phyloP scores from a whole-genome alignment of 73 alveolate genomes.

The Tetrahymena thermophila region DNA sequence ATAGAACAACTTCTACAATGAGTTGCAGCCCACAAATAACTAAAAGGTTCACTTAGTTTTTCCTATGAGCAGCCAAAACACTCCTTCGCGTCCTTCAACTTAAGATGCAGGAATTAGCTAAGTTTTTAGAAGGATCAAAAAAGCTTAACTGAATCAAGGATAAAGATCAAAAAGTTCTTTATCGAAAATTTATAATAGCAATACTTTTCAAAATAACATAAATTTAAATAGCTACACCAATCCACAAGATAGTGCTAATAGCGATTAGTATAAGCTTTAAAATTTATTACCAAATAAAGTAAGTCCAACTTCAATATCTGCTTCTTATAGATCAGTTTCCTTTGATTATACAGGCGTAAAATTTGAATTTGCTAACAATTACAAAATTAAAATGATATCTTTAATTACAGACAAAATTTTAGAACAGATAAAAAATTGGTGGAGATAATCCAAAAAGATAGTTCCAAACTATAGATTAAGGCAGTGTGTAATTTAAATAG shows the following conservation, averaged over 20 bases:
- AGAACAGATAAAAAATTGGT: not conserved
- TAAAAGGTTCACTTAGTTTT: not conserved
- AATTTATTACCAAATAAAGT: not conserved
- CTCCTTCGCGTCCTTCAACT: not conserved
- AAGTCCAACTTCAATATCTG: not conserved
- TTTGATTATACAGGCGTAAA: not conserved
- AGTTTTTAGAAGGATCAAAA: not conserved
- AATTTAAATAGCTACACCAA: not conserved
- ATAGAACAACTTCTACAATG: not conserved
- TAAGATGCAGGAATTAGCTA: not conserved
- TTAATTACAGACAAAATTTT: not conserved
- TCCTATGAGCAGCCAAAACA: not conserved
- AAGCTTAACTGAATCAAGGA: not conserved
- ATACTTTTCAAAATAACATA: not conserved
- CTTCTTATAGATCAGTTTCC: not conserved
- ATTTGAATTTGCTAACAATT: not conserved
- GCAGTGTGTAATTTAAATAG: not conserved
- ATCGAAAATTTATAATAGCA: not conserved
- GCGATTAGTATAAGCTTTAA: not conserved
- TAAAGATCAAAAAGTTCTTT: not conserved
- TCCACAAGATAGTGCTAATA: not conserved
- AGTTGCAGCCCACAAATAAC: not conserved
- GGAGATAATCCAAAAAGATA: not conserved
- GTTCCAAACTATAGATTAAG: not conserved
- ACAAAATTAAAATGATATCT: too few species aligned